Conservation (phyloP, 2,329 filamentous ascomycete genomes). For the Pseudogymnoascus sp. region DNA sequence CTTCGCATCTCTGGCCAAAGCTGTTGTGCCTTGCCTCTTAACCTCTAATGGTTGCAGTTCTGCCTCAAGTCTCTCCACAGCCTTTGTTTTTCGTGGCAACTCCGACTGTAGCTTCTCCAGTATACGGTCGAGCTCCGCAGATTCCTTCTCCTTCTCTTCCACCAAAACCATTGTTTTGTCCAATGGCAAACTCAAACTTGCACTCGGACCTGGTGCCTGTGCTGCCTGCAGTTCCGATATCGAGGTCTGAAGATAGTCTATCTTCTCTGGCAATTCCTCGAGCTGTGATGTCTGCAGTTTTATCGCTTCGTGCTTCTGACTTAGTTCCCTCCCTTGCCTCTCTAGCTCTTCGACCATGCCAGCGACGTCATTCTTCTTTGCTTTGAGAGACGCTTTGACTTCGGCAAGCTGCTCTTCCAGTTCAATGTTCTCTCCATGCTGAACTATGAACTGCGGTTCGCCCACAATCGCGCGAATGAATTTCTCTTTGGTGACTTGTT, state of each 20-base stretch:
- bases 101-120: conserved; percentile 55
- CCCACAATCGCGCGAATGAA: conserved; percentile 90
- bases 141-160: conserved; percentile 42
- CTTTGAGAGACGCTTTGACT: conserved; percentile 68
- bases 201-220: conserved; percentile 37
- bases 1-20: conserved; percentile 63
- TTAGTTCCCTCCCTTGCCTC: conserved; percentile 50
- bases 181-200: conserved; percentile 47
- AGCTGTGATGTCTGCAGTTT: conserved; percentile 42
- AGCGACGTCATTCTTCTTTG: conserved; percentile 70
- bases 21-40: conserved; percentile 55
- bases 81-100: conserved; percentile 57
- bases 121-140: conserved; percentile 52
- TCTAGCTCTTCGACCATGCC: conserved; percentile 68
- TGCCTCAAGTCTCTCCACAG: conserved; percentile 57
- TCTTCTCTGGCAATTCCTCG: conserved; percentile 44
- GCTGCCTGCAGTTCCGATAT: conserved; percentile 39
- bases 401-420: conserved; percentile 63
- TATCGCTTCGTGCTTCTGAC: conserved; percentile 44
- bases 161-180: conserved; percentile 49
- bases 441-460: conserved; percentile 79
- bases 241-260: conserved; percentile 40
- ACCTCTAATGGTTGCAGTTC: conserved; percentile 63
- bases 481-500: conserved; percentile 97
- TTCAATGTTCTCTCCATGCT: conserved; percentile 70